Evolutionary conservation across 345 rosid species (phyloP).

Genomic region (Eucalyptus rudis): DNA sequence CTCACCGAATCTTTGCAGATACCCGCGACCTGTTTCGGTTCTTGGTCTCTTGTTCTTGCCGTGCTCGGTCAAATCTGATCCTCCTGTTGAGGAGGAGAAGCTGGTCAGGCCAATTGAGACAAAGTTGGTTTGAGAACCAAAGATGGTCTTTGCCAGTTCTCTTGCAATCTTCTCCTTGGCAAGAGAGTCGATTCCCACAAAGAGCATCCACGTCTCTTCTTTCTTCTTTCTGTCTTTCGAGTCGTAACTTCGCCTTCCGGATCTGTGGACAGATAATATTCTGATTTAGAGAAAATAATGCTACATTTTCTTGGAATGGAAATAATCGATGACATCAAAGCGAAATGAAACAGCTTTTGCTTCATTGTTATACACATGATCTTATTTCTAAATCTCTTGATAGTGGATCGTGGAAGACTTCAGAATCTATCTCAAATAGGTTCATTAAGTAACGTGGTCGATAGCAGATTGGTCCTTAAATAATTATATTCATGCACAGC

Average conservation of each 20-base stretch:
- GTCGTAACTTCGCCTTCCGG: background rate
- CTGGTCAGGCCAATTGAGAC: conserved; percentile 20
- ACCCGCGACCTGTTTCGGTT: conserved; percentile 12
- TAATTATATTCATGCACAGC: background rate
- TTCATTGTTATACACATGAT: background rate
- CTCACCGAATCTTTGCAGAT: conserved; percentile 27
- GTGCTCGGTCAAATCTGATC: conserved; percentile 7
- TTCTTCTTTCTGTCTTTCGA: background rate
- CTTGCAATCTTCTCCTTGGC: conserved; percentile 41
- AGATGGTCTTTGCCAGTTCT: conserved; percentile 43
- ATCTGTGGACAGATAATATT: background rate
- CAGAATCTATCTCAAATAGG: background rate
- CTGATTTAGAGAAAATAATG: background rate
- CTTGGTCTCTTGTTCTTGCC: conserved; percentile 30
- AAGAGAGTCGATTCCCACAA: conserved; percentile 29
- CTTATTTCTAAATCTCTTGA: background rate
- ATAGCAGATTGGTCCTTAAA: background rate
- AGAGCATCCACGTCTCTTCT: conserved; percentile 49
- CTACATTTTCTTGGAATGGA: background rate
- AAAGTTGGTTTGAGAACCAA: conserved; percentile 38
- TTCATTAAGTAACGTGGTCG: background rate
- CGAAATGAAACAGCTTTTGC: background rate
- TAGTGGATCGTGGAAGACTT: background rate
- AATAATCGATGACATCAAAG: background rate
- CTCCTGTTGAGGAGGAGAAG: conserved; percentile 7